phyloP scores from a whole-genome alignment of 805 yeast genomes.

The Starmerella apis region DNA sequence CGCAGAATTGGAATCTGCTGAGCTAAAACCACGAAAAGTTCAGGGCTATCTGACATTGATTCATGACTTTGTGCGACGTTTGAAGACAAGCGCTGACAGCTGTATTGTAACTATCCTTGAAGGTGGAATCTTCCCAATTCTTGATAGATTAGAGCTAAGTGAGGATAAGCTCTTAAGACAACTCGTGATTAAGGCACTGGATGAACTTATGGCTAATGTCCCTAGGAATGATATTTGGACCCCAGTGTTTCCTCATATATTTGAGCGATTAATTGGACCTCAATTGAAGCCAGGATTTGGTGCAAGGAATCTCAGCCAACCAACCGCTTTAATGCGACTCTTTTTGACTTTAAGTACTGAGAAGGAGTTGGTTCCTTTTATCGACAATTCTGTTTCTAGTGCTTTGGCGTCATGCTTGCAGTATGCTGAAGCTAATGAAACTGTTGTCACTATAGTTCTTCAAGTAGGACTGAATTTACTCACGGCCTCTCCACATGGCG shows the following conservation, averaged over 20 bases:
- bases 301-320: slow-evolving; percentile 68
- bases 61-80: slow-evolving; percentile 43
- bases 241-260: slow-evolving; percentile 41
- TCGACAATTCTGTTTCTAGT: slow-evolving; percentile 44
- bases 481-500: neutral
- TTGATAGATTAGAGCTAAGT: slow-evolving; percentile 30
- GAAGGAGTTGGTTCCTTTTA: slow-evolving; percentile 42
- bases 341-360: slow-evolving; percentile 49
- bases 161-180: slow-evolving; percentile 53
- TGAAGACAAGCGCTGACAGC: slow-evolving; percentile 48
- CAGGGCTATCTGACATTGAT: slow-evolving; percentile 57
- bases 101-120: slow-evolving; percentile 41
- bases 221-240: slow-evolving; percentile 50
- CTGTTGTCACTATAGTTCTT: slow-evolving; percentile 56
- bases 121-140: slow-evolving; percentile 19
- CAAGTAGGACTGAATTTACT: slow-evolving; percentile 31
- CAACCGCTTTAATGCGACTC: slow-evolving; percentile 63
- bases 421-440: slow-evolving; percentile 51
- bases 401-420: slow-evolving; percentile 49
- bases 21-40: slow-evolving; percentile 5
- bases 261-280: slow-evolving; percentile 46
- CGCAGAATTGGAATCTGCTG: neutral
- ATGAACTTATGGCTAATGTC: slow-evolving; percentile 44
- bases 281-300: slow-evolving; percentile 53
- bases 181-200: slow-evolving; percentile 54